Percentiles rank a stretch among this genome's conserved stretches.
These are phyloP conservation scores for Ogataea neopini DNA, from an alignment of 805 yeast species.

Conservation along the genomic window DNA sequence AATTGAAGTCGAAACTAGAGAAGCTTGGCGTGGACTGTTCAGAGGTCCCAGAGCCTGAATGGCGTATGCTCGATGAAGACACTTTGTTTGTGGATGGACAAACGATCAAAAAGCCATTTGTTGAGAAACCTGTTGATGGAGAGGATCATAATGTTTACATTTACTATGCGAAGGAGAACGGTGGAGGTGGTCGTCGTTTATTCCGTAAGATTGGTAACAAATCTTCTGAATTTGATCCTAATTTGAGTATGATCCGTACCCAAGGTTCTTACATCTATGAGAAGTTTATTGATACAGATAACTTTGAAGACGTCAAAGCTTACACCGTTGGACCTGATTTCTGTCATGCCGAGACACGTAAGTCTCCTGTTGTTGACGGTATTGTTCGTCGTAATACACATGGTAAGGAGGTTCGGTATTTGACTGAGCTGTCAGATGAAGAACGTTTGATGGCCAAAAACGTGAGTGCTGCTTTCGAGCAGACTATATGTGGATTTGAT, in stretches of 20 bases:
- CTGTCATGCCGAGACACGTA: conserved; percentile 98
- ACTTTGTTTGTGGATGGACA: conserved; percentile 75
- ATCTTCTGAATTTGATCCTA: conserved; percentile 92
- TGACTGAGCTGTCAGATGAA: conserved; percentile 72
- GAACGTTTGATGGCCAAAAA: conserved; percentile 81
- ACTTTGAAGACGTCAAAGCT: conserved; percentile 97
- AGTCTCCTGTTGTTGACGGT: conserved; percentile 99
- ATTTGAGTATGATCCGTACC: conserved; percentile 70
- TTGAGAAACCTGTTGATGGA: conserved; percentile 98
- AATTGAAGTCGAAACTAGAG: conserved; percentile 58
- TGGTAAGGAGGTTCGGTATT: conserved; percentile 92
- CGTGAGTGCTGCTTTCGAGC: conserved; percentile 77
- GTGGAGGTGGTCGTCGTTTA: conserved; percentile 96
- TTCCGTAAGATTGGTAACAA: conserved; percentile 97
- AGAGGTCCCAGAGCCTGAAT: conserved; percentile 63
- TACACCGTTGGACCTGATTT: conserved; percentile 90
- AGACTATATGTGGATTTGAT: conserved; percentile 97
- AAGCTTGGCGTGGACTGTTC: conserved; percentile 58
- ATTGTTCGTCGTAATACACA: conserved; percentile 95
- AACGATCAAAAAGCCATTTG: conserved; percentile 82
- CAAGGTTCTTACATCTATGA: conserved; percentile 93
- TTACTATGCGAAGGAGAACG: conserved; percentile 82
- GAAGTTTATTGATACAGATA: conserved; percentile 95
- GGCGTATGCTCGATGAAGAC: conserved; percentile 89
- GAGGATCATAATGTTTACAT: conserved; percentile 97